These are phyloP conservation scores for Cronartium quercuum DNA, from an alignment of 1,284 basidiomycete genomes.

Conservation along the genomic window DNA sequence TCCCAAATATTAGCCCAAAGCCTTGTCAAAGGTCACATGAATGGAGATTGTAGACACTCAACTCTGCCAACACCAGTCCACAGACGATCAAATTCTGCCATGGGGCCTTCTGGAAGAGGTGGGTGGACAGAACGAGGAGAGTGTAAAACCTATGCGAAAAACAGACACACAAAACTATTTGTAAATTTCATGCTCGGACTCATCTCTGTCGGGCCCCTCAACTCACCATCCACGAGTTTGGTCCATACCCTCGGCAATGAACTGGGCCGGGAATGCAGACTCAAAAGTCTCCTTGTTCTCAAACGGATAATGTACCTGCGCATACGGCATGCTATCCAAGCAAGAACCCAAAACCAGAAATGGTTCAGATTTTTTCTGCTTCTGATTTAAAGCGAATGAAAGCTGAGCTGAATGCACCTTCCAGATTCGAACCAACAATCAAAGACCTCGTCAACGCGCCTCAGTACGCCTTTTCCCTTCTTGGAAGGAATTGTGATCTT, in stretches of 20 bases:
- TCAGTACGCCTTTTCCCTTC: conserved; percentile 77
- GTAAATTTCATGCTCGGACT: background rate
- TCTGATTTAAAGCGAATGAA: background rate
- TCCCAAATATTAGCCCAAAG: conserved; percentile 12
- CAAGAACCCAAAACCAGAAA: conserved; percentile 1
- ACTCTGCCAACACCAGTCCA: conserved; percentile 90
- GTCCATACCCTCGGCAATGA: conserved; percentile 84
- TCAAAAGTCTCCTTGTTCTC: conserved; percentile 83
- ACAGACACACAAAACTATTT: conserved; percentile 4
- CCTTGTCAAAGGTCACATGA: conserved; percentile 11
- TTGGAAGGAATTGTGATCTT: conserved; percentile 92
- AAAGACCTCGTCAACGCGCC: conserved; percentile 91
- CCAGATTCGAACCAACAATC: conserved; percentile 99
- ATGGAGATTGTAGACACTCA: conserved; percentile 15
- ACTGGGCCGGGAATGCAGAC: conserved; percentile 87
- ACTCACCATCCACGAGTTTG: conserved; percentile 48
- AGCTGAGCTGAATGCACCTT: conserved; percentile 56
- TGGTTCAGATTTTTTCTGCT: background rate
- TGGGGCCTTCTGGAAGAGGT: conserved; percentile 84
- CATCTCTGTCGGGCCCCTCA: background rate
- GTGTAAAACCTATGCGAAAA: conserved; percentile 89
- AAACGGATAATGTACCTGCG: conserved; percentile 95
- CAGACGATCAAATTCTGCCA: conserved; percentile 99
- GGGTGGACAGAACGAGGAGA: conserved; percentile 86
- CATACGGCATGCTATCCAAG: conserved; percentile 87